These are phyloP conservation scores for Lignosus rhinocerotis DNA, from an alignment of 1,284 basidiomycete genomes.

Conservation along the genomic window DNA sequence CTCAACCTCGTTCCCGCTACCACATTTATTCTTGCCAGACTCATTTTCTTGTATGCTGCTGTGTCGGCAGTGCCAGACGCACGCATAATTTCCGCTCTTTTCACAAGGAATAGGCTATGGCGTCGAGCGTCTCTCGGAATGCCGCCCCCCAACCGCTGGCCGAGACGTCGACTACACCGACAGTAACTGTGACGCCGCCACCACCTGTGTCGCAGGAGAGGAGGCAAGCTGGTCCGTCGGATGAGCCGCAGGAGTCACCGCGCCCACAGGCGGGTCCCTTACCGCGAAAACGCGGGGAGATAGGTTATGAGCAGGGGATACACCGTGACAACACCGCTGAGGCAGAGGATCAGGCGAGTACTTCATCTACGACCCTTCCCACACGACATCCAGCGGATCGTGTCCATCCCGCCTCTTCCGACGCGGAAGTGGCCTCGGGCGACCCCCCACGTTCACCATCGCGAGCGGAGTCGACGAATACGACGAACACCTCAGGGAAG, in stretches of 20 bases:
- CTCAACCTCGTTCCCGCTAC: slow-evolving; percentile 1
- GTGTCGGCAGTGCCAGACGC: slow-evolving; percentile 38
- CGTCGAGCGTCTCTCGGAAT: slow-evolving; percentile 21
- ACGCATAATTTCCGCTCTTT: slow-evolving; percentile 29
- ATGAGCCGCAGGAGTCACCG: slow-evolving; percentile 14
- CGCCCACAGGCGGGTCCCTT: slow-evolving; percentile 59
- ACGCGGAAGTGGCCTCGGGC: slow-evolving; percentile 16
- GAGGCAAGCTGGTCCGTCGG: neutral
- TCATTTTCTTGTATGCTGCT: slow-evolving; percentile 23
- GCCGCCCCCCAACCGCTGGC: slow-evolving; percentile 24
- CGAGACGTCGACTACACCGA: slow-evolving; percentile 23
- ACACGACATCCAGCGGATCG: slow-evolving; percentile 61
- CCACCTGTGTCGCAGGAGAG: slow-evolving; percentile 13
- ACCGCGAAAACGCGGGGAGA: slow-evolving; percentile 64
- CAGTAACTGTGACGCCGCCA: slow-evolving; percentile 22
- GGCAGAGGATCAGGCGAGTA: slow-evolving; percentile 12
- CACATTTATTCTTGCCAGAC: slow-evolving; percentile 4
- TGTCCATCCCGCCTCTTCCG: slow-evolving; percentile 28
- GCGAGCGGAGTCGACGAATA: slow-evolving; percentile 22
- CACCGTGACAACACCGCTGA: slow-evolving; percentile 29
- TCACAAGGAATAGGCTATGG: slow-evolving; percentile 21
- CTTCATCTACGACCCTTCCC: slow-evolving; percentile 30
- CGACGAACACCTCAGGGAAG: slow-evolving; percentile 34
- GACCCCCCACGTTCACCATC: slow-evolving; percentile 20
- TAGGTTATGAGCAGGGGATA: slow-evolving; percentile 54